Conservation (phyloP, 176 grass and related monocot genomes). For the Zizania latifolia region DNA sequence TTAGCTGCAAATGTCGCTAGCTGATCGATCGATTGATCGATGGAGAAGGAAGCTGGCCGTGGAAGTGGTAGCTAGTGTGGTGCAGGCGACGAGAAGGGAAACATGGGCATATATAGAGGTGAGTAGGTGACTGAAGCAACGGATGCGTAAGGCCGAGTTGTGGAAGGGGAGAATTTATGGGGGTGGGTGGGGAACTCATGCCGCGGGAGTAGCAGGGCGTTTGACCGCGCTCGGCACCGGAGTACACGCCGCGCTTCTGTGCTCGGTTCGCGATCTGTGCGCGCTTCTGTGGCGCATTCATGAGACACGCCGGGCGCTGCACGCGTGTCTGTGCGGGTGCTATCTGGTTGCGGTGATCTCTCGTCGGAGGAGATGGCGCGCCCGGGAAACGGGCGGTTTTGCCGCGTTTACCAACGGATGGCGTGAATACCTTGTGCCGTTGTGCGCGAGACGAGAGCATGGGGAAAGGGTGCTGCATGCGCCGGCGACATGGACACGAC, state of each 20-base stretch:
- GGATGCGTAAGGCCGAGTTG: background rate
- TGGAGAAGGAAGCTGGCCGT: background rate
- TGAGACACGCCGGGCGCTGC: background rate
- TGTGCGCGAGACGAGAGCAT: too few species aligned
- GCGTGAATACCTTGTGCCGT: too few species aligned
- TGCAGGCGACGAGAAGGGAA: background rate
- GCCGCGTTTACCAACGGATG: too few species aligned
- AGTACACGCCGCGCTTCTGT: too few species aligned
- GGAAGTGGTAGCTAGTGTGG: background rate
- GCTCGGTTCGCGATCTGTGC: background rate
- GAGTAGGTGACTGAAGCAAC: too few species aligned
- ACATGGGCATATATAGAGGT: background rate
- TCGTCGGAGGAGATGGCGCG: too few species aligned
- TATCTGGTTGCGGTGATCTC: too few species aligned
- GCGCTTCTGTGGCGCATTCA: slow-evolving; percentile 10
- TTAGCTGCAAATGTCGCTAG: background rate
- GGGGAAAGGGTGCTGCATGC: too few species aligned
- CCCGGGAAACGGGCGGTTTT: too few species aligned
- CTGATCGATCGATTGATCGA: background rate
- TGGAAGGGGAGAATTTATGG: background rate
- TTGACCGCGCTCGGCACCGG: background rate
- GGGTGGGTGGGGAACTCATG: too few species aligned
- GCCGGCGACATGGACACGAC: too few species aligned
- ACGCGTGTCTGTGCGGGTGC: too few species aligned
- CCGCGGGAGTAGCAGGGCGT: background rate